phyloP scores from a whole-genome alignment of 179 eudicot genomes.

The Beta lomatogona region DNA sequence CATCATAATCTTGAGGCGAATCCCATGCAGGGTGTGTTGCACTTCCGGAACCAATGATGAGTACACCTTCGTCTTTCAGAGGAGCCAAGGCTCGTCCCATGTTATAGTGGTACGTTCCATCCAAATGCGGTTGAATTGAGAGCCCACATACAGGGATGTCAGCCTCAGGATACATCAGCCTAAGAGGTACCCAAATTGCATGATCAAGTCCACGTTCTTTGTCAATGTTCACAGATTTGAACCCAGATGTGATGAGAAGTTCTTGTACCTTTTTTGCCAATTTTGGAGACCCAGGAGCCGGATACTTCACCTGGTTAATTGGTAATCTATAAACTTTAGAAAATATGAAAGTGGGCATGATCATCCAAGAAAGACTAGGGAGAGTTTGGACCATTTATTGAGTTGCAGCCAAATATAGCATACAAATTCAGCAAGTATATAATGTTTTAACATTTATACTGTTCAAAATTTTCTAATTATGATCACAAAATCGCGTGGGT shows the following conservation, averaged over 20 bases:
- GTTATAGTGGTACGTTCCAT: slow-evolving; percentile 51
- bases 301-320: slow-evolving; percentile 73
- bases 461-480: too few relatives aligned
- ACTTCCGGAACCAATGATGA: slow-evolving; percentile 67
- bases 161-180: slow-evolving; percentile 73
- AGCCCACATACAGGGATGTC: slow-evolving; percentile 67
- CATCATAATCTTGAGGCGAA: slow-evolving; percentile 2
- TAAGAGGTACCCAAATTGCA: slow-evolving; percentile 66
- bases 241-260: slow-evolving; percentile 42
- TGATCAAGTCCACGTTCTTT: slow-evolving; percentile 62
- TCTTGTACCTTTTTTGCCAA: slow-evolving; percentile 55
- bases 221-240: slow-evolving; percentile 38
- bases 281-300: slow-evolving; percentile 72
- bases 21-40: slow-evolving; percentile 60
- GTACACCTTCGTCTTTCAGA: slow-evolving; percentile 58
- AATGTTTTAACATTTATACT: too few relatives aligned
- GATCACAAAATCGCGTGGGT: too few relatives aligned
- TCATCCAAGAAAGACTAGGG: too few relatives aligned
- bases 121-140: slow-evolving; percentile 45
- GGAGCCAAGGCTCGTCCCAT: slow-evolving; percentile 56
- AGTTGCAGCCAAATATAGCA: too few relatives aligned
- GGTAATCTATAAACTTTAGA: neutral
- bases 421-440: too few relatives aligned
- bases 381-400: too few relatives aligned
- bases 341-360: too few relatives aligned